Evolutionary conservation across 331 rosid genomes (phyloP).

Genomic region (Quercus lobata): DNA sequence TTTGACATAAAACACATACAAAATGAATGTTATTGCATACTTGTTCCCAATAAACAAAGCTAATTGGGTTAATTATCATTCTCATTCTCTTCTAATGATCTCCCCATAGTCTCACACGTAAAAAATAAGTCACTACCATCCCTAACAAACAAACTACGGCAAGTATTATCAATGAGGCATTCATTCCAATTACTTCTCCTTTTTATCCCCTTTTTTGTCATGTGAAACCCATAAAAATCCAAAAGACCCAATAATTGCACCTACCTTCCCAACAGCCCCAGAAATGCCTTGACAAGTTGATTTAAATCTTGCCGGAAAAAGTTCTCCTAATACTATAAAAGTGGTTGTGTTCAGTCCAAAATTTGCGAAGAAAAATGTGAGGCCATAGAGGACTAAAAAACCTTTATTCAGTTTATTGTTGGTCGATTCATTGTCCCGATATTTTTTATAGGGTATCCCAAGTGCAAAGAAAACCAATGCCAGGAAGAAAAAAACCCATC

Average conservation of each 20-base stretch:
- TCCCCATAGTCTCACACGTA: not conserved
- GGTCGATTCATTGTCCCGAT: conserved; percentile 11
- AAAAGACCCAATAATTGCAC: no score
- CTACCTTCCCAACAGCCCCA: no score
- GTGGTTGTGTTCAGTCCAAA: not conserved
- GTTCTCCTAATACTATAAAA: no score
- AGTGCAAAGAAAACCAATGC: conserved; percentile 35
- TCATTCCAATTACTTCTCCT: no score
- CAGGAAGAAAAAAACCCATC: conserved; percentile 39
- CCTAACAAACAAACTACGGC: not conserved
- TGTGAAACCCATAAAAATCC: no score
- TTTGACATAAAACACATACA: no score
- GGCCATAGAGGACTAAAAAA: conserved; percentile 26
- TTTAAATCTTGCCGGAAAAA: no score
- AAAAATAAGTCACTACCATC: not conserved
- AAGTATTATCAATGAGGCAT: not conserved
- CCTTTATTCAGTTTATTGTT: conserved; percentile 7
- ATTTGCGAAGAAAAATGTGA: conserved; percentile 33
- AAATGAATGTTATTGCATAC: no score
- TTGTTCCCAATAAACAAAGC: no score
- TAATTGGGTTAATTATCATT: no score
- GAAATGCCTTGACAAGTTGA: no score
- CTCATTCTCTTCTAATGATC: conserved; percentile 67
- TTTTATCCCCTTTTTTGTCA: no score
- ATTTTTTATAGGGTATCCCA: conserved; percentile 22